A percentile compares a stretch with the other conserved stretches of the same genome.
These are phyloP conservation scores for Phytophthora ohioensis DNA, from an alignment of 352 stramenopile genomes.

Conservation along the genomic window DNA sequence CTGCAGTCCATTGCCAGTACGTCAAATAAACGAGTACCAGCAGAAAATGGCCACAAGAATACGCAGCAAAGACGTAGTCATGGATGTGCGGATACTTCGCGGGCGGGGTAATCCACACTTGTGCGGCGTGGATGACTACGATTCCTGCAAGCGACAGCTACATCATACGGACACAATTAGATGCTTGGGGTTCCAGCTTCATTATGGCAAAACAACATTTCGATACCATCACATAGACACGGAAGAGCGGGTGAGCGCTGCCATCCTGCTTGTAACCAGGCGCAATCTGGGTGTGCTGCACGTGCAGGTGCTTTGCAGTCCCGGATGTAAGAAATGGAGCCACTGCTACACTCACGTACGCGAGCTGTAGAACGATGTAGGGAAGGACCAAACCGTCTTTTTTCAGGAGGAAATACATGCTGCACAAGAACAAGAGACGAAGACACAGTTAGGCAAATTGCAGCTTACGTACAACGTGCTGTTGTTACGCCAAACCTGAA, in stretches of 20 bases:
- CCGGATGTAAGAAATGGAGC: slow-evolving; percentile 44
- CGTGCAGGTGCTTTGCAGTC: slow-evolving; percentile 42
- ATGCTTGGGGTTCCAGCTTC: not conserved
- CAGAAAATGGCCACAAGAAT: slow-evolving; percentile 83
- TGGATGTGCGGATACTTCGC: slow-evolving; percentile 82
- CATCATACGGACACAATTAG: slow-evolving; percentile 15
- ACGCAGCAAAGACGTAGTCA: slow-evolving; percentile 86
- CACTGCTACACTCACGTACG: slow-evolving; percentile 62
- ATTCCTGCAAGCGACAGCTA: slow-evolving; percentile 71
- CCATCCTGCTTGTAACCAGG: slow-evolving; percentile 57
- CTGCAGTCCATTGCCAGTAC: slow-evolving; percentile 85
- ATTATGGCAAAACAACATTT: not conserved
- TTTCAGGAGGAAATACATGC: slow-evolving; percentile 88
- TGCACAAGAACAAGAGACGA: slow-evolving; percentile 26
- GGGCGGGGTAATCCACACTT: slow-evolving; percentile 56
- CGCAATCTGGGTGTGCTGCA: slow-evolving; percentile 19
- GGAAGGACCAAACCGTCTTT: slow-evolving; percentile 82
- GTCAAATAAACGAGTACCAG: slow-evolving; percentile 79
- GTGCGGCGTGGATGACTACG: slow-evolving; percentile 61
- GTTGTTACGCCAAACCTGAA: slow-evolving; percentile 67
- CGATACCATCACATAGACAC: slow-evolving; percentile 63
- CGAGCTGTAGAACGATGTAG: slow-evolving; percentile 70
- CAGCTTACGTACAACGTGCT: not conserved
- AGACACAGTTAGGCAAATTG: not conserved
- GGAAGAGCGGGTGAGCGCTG: slow-evolving; percentile 40